Evolutionary conservation across 1,139 yeast genomes (phyloP).

Genomic region (Suhomyces coccinellae): DNA sequence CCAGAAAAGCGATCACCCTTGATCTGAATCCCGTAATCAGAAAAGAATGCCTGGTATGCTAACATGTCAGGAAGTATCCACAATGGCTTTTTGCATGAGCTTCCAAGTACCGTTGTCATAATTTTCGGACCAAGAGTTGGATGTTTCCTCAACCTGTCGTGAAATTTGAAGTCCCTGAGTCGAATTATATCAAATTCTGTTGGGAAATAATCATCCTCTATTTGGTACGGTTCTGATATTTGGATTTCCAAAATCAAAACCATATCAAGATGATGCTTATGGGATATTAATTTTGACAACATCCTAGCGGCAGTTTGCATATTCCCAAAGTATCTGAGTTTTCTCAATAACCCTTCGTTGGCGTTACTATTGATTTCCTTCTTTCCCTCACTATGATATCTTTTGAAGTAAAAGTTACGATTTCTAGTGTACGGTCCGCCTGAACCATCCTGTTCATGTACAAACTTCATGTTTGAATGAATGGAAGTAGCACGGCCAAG

Average conservation of each 20-base stretch:
- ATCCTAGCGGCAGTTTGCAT: constrained; percentile 44
- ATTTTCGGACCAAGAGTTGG: background rate
- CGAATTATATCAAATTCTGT: background rate
- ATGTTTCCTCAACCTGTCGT: background rate
- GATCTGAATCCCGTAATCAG: background rate
- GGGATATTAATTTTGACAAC: constrained; percentile 43
- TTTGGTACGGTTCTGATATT: constrained; percentile 41
- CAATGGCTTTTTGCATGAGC: background rate
- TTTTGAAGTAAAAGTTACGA: constrained; percentile 41
- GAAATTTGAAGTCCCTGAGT: background rate
- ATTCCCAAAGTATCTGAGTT: constrained; percentile 41
- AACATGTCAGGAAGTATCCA: background rate
- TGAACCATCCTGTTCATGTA: constrained; percentile 62
- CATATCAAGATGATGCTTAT: constrained; percentile 43
- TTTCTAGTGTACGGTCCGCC: constrained; percentile 58
- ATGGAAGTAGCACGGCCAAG: constrained; percentile 58
- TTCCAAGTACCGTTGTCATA: constrained; percentile 24
- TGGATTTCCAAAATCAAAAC: constrained; percentile 61
- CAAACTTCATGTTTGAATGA: constrained; percentile 33
- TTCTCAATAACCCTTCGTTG: constrained; percentile 36
- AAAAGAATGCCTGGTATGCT: background rate
- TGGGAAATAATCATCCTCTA: background rate
- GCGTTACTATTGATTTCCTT: constrained; percentile 14
- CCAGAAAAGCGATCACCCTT: background rate
- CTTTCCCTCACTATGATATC: background rate